Percentiles rank a stretch among this genome's conserved stretches.
phyloP scores from a whole-genome alignment of 2,329 filamentous ascomycete genomes.

The Dryadomyces sulphureus region DNA sequence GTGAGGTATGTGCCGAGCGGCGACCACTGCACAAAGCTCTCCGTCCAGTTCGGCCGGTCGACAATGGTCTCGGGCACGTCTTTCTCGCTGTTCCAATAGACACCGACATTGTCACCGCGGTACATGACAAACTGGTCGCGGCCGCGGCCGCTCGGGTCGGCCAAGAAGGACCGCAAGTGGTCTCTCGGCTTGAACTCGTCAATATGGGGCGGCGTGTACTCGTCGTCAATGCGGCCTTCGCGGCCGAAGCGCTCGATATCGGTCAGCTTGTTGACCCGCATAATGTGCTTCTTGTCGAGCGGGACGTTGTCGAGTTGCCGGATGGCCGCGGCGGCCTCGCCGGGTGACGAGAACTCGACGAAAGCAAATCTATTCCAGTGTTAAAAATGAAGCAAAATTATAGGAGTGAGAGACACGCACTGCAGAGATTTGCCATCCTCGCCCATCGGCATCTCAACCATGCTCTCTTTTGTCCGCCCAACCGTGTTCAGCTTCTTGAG shows the following conservation, averaged over 20 bases:
- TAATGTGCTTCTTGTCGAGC: slow-evolving; percentile 92
- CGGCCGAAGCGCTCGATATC: slow-evolving; percentile 93
- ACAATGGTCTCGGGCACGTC: slow-evolving; percentile 78
- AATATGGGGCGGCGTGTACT: slow-evolving; percentile 69
- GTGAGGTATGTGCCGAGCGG: slow-evolving; percentile 87
- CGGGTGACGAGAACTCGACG: slow-evolving; percentile 84
- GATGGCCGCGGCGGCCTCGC: slow-evolving; percentile 77
- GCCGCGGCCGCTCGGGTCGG: slow-evolving; percentile 62
- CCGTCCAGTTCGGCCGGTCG: slow-evolving; percentile 91
- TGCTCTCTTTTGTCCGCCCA: slow-evolving; percentile 73
- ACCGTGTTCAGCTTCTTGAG: slow-evolving; percentile 81
- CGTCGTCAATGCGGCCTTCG: slow-evolving; percentile 84
- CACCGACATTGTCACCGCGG: slow-evolving; percentile 77
- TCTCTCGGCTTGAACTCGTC: slow-evolving; percentile 83
- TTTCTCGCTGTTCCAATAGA: slow-evolving; percentile 98
- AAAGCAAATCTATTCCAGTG: slow-evolving; percentile 98
- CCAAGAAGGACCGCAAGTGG: slow-evolving; percentile 86
- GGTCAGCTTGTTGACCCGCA: slow-evolving; percentile 94
- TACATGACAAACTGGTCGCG: slow-evolving; percentile 95
- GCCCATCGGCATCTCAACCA: slow-evolving; percentile 85
- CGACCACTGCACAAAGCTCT: slow-evolving; percentile 97
- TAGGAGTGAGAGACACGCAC: slow-evolving; percentile 29
- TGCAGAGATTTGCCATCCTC: slow-evolving; percentile 75
- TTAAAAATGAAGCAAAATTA: background rate
- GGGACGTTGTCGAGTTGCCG: slow-evolving; percentile 75